A percentile compares a stretch with the other conserved stretches of the same genome.
phyloP scores from a whole-genome alignment of 2,329 filamentous ascomycete genomes.

The Grosmannia serpens region DNA sequence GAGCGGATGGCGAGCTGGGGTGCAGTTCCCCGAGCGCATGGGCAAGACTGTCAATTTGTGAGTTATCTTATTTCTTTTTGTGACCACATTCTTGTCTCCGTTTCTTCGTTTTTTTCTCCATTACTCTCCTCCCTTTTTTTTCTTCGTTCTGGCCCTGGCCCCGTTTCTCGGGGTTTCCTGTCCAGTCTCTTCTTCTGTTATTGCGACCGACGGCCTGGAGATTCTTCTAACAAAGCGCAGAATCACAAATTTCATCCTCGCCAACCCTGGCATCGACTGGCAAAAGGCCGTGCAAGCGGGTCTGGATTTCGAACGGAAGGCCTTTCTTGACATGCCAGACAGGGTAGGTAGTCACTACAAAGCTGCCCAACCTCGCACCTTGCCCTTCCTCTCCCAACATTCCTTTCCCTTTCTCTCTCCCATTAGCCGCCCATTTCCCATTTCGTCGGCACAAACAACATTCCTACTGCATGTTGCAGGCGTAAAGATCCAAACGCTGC shows the following conservation, averaged over 20 bases:
- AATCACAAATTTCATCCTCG: constrained; percentile 39
- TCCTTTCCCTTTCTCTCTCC: neutral
- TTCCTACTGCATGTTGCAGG: too few relatives aligned
- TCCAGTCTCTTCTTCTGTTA: neutral
- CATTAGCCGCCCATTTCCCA: neutral
- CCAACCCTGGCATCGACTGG: constrained; percentile 28
- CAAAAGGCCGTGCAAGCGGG: constrained; percentile 29
- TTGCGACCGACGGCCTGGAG: neutral
- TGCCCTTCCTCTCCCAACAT: neutral
- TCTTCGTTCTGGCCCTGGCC: neutral
- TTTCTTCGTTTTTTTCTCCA: neutral
- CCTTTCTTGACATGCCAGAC: constrained; percentile 32
- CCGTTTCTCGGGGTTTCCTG: neutral
- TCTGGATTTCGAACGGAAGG: constrained; percentile 35
- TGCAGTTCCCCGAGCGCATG: constrained; percentile 28
- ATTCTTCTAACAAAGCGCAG: constrained; percentile 19
- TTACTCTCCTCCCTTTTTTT: neutral
- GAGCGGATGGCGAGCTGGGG: constrained; percentile 27
- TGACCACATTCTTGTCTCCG: neutral
- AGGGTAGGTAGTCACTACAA: constrained; percentile 28
- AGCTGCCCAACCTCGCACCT: neutral
- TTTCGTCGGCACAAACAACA: neutral
- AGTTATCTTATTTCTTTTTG: constrained; percentile 11
- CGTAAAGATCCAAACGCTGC: neutral
- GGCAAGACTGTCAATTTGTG: constrained; percentile 32